Base-by-base conservation (phyloP, 1,284 basidiomycete genomes). In the Amylostereum chailletii region DNA sequence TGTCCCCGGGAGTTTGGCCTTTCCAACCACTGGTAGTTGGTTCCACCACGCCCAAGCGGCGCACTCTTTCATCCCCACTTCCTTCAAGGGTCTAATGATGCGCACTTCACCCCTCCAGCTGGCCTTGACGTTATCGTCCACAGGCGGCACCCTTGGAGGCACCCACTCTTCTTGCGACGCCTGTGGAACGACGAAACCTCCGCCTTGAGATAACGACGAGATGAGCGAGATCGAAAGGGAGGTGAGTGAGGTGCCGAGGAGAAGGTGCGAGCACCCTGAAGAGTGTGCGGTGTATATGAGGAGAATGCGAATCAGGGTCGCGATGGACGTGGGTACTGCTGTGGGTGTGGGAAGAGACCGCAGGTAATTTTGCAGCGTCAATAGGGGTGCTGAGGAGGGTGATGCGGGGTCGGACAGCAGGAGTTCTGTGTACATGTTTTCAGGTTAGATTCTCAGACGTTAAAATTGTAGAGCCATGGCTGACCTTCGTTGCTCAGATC, bases 191-290 rank as follows among this genome's bases (percentile, higher is more conserved):
- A 78, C 72, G 65, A 86, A 90, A 0, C 90, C 91, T 2, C 81
- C 79, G n/a, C 91, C 91, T 58, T 83, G 79, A 0, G 88, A 78
- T 45, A 93, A 82, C 6, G 77, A 80, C 1, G 83, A 80, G 51
- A 93, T 86, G 37, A 93, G 69, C 8, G 81, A 78, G 45, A 92
- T 75, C 0, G 90, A 90, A 11, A 93, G 73, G 0, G 86, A 81
- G 0, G 91, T 92, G 10, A 91, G 71, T 1, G 84, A 87, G 27
- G 89, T 86, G 50, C 90, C 90, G n/a, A 91, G 71, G 4, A 92
- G 67, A 6, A 93, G 69, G 61, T 93, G 89, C 0, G 87, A 87
- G 43, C 84, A 81, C 7, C 65, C 62, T 3, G 74, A 75, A 1
- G 75, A 70, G 26, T 66, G 62, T 1, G 90, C 80, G 0, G 83